phyloP scores from a whole-genome alignment of 1,284 basidiomycete species.

The Moesziomyces parantarcticus region DNA sequence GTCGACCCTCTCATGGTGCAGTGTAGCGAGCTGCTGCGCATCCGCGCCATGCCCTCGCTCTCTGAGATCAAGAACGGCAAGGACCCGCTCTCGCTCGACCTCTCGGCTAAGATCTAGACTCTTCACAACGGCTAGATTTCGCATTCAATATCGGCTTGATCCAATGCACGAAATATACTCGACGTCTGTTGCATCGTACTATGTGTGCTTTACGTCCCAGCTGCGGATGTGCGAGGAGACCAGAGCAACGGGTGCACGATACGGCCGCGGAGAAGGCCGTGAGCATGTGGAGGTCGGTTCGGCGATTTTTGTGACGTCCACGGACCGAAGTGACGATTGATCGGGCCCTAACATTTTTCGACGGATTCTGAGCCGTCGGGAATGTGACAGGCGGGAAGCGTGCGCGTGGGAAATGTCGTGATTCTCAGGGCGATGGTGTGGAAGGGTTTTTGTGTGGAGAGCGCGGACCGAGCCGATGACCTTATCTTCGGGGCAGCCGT shows the following conservation, averaged over 20 bases:
- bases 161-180: too few relatives aligned
- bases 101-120: slow-evolving; percentile 41
- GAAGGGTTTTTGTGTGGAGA: not conserved
- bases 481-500: not conserved
- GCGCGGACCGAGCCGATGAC: not conserved
- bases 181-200: too few relatives aligned
- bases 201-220: too few relatives aligned
- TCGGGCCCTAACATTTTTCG: not conserved
- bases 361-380: not conserved
- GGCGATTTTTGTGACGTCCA: not conserved
- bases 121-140: too few relatives aligned
- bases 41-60: slow-evolving; percentile 83
- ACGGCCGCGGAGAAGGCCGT: not conserved
- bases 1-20: slow-evolving; percentile 84
- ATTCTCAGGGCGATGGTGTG: not conserved
- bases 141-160: too few relatives aligned
- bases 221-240: too few relatives aligned
- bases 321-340: too few relatives aligned
- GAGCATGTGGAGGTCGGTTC: not conserved
- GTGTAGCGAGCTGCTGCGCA: slow-evolving; percentile 81
- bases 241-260: too few relatives aligned
- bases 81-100: slow-evolving; percentile 47
- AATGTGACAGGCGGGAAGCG: not conserved
- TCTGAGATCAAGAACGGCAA: slow-evolving; percentile 77
- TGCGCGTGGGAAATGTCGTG: not conserved